phyloP scores from a whole-genome alignment of 192 early-diverging fungal genomes.

The Coemansia sp. region DNA sequence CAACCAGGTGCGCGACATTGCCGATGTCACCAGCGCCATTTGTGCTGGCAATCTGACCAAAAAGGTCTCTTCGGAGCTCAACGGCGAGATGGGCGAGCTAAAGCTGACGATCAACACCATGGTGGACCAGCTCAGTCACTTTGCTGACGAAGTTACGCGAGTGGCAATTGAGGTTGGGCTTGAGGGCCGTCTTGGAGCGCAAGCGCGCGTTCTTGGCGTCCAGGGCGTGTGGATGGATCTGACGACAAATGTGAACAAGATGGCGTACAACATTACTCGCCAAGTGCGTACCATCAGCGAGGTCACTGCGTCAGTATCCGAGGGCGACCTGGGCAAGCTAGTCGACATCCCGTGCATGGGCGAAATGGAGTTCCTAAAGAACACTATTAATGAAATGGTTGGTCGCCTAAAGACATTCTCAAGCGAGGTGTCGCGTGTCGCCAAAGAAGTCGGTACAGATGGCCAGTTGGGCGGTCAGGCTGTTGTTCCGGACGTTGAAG shows the following conservation, averaged over 20 bases:
- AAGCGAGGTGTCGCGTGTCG: conserved; percentile 63
- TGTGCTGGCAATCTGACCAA: conserved; percentile 58
- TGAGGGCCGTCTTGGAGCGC: conserved; percentile 65
- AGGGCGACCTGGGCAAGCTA: conserved; percentile 62
- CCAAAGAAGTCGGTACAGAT: conserved; percentile 66
- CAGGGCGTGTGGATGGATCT: conserved; percentile 68
- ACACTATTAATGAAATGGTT: conserved; percentile 67
- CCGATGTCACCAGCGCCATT: conserved; percentile 58
- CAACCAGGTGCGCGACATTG: conserved; percentile 60
- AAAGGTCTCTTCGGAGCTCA: conserved; percentile 54
- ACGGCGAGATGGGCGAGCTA: conserved; percentile 60
- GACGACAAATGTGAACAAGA: conserved; percentile 70
- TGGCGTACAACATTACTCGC: conserved; percentile 64
- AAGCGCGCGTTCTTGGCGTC: conserved; percentile 61
- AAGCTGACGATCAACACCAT: conserved; percentile 62
- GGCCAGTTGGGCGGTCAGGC: conserved; percentile 68
- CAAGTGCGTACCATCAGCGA: conserved; percentile 69
- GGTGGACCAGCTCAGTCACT: conserved; percentile 64
- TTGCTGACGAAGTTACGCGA: conserved; percentile 67
- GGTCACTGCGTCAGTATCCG: conserved; percentile 66
- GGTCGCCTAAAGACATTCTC: conserved; percentile 65
- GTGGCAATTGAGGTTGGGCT: conserved; percentile 69
- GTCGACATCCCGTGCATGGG: conserved; percentile 59
- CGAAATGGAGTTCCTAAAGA: conserved; percentile 64
- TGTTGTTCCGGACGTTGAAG: conserved; percentile 56